Evolutionary conservation across 2,329 filamentous ascomycete species (phyloP), one percentile per base, ranked within the genome.

Genomic region (Neonectria hederae): DNA sequence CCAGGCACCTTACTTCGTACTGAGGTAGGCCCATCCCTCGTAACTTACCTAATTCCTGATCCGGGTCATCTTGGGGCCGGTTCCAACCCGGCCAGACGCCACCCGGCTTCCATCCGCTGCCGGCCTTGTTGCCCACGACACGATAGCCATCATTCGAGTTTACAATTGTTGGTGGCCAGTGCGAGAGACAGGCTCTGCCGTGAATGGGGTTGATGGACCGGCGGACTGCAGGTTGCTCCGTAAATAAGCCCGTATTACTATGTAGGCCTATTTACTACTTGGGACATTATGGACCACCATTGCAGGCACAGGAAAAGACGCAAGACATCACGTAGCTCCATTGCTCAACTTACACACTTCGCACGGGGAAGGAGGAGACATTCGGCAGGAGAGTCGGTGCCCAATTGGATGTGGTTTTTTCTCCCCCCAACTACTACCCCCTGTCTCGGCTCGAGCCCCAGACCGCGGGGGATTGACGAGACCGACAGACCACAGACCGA

Each of bases 351-450:
- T 24, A 43, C 40, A 54, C 21, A 21, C 30, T 19, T 10, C 10
- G 22, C 38, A 26, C 46, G 56, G 51, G 42, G 40, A 35, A 40
- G 49, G 49, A 32, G 43, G 54, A 45, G 24, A 45, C 30, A 13
- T 19, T 32, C 7, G 21, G n/a, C 30, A 22, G 24, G 56, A 49
- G 26, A 30, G 35, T 55, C 42, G 54, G 10, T 59, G 54, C 59
- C 54, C 59, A 63, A 65, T 65, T 28, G 38, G 54, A 52, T 45
- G 21, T 42, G 42, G 40, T 48, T 57, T 57, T 30, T 40, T 57
- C 26, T 26, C n/a, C n/a, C n/a, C n/a, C n/a, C n/a, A 24, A 22
- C 11, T 11, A 21, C 21, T 17, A 5, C 17, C 21, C 42, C 26
- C 32, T 9, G 21, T 24, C 45, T 13, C 28, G 32, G 32, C 24